Conservation (phyloP, 352 stramenopile genomes). For the Globisporangium acanthophoron region DNA sequence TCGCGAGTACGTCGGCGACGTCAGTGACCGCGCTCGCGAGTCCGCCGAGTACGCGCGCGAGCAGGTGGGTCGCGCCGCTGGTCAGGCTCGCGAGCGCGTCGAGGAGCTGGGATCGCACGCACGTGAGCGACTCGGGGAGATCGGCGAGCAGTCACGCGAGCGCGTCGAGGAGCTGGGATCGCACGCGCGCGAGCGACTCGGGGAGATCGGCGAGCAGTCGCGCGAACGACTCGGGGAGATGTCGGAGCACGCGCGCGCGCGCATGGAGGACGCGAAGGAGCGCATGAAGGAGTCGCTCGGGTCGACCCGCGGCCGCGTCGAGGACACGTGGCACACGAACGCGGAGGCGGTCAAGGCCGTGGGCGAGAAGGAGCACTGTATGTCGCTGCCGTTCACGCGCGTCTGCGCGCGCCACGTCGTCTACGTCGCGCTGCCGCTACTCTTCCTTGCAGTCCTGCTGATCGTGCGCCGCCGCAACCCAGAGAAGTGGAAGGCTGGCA, state of each 20-base stretch:
- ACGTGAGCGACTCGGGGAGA: slow-evolving; percentile 28
- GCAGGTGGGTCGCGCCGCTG: slow-evolving; percentile 42
- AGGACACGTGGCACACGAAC: slow-evolving; percentile 55
- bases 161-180: slow-evolving; percentile 24
- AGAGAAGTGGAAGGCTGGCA: slow-evolving; percentile 53
- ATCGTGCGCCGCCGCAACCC: slow-evolving; percentile 57
- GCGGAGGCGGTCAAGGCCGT: slow-evolving; percentile 41
- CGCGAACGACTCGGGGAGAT: slow-evolving; percentile 20
- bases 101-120: slow-evolving; percentile 24
- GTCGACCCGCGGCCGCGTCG: slow-evolving; percentile 23
- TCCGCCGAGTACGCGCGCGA: slow-evolving; percentile 36
- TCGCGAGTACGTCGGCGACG: slow-evolving; percentile 19
- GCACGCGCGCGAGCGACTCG: slow-evolving; percentile 27
- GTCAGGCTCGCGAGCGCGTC: slow-evolving; percentile 15
- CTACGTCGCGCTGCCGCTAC: slow-evolving; percentile 38
- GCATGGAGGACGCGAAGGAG: slow-evolving; percentile 28
- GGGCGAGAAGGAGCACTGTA: slow-evolving; percentile 41
- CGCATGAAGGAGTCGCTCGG: slow-evolving; percentile 49
- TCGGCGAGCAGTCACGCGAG: slow-evolving; percentile 21
- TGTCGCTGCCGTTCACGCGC: slow-evolving; percentile 34
- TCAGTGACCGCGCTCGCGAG: slow-evolving; percentile 12
- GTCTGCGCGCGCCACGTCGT: slow-evolving; percentile 42
- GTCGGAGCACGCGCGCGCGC: slow-evolving; percentile 14
- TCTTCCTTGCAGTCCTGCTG: slow-evolving; percentile 24
- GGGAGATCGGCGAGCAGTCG: slow-evolving; percentile 24